phyloP scores from a whole-genome alignment of 345 rosid species.

The Dipteronia dyeriana region DNA sequence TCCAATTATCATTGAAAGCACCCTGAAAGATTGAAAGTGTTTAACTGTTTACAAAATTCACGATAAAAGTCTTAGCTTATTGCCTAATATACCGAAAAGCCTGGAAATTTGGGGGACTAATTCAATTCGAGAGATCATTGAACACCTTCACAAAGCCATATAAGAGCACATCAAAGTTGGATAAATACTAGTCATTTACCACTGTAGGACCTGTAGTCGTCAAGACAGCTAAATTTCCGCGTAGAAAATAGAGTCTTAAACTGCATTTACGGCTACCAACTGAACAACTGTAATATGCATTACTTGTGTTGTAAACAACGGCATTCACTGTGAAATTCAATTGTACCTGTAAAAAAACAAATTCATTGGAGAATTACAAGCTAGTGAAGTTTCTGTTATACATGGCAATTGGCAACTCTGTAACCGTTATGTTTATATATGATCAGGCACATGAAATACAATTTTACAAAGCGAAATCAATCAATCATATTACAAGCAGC shows the following conservation, averaged over 20 bases:
- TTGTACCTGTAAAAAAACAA: conserved; percentile 41
- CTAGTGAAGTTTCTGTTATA: neutral
- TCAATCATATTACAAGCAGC: neutral
- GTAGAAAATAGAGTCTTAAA: conserved; percentile 33
- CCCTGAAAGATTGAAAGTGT: conserved; percentile 34
- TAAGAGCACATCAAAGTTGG: neutral
- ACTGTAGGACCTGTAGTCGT: conserved; percentile 41
- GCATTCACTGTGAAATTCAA: conserved; percentile 43
- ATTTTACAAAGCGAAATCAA: neutral
- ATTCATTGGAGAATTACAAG: neutral
- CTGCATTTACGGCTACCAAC: conserved; percentile 32
- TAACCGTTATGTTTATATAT: too few relatives aligned
- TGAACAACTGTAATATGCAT: conserved; percentile 50
- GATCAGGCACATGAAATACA: neutral
- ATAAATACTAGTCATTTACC: conserved; percentile 32
- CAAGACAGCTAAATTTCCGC: conserved; percentile 41
- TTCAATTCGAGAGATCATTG: neutral
- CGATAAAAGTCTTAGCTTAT: neutral
- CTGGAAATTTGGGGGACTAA: neutral
- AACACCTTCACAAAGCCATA: neutral
- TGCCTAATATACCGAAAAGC: neutral
- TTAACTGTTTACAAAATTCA: neutral
- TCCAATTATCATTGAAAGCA: conserved; percentile 29
- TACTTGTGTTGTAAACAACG: conserved; percentile 39
- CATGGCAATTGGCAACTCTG: too few relatives aligned